Conservation (phyloP, 2,329 filamentous ascomycete genomes). For the Ustulina deusta region DNA sequence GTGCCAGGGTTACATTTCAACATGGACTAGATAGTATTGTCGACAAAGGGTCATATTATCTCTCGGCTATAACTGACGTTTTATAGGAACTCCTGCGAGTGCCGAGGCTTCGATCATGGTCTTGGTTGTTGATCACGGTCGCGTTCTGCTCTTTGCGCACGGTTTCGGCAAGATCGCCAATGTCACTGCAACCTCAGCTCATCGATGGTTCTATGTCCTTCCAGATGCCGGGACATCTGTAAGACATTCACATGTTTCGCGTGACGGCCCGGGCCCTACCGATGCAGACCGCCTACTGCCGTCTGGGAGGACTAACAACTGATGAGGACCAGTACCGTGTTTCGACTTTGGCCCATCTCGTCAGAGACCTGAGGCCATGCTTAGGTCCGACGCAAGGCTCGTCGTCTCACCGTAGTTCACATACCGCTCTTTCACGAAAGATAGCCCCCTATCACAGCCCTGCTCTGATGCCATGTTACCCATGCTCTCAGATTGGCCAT, state of each 20-base stretch:
- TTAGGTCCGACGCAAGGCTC: conserved; percentile 21
- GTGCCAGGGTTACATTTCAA: background rate
- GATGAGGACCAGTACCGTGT: background rate
- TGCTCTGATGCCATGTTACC: conserved; percentile 12
- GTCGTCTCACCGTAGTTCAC: conserved; percentile 5
- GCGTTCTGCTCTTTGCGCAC: conserved; percentile 8
- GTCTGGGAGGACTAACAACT: conserved; percentile 9
- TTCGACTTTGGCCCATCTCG: background rate
- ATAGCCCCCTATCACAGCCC: conserved; percentile 4
- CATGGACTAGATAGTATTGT: conserved; percentile 23
- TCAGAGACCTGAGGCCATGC: conserved; percentile 11
- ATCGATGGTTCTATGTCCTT: conserved; percentile 6
- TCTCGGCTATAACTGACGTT: conserved; percentile 7
- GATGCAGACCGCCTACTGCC: conserved; percentile 9
- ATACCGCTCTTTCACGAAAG: conserved; percentile 16
- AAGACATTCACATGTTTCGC: conserved; percentile 11
- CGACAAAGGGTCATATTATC: conserved; percentile 11
- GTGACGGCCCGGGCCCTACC: conserved; percentile 22
- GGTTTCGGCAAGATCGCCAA: conserved; percentile 17
- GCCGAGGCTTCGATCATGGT: background rate
- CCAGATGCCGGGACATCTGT: conserved; percentile 8
- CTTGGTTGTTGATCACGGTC: conserved; percentile 13
- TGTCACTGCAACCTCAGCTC: conserved; percentile 19
- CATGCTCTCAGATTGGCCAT: conserved; percentile 15
- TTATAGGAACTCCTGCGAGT: background rate